Evolutionary conservation across 768 basidiomycete genomes (phyloP).

Genomic region (Termitomyces sp.): DNA sequence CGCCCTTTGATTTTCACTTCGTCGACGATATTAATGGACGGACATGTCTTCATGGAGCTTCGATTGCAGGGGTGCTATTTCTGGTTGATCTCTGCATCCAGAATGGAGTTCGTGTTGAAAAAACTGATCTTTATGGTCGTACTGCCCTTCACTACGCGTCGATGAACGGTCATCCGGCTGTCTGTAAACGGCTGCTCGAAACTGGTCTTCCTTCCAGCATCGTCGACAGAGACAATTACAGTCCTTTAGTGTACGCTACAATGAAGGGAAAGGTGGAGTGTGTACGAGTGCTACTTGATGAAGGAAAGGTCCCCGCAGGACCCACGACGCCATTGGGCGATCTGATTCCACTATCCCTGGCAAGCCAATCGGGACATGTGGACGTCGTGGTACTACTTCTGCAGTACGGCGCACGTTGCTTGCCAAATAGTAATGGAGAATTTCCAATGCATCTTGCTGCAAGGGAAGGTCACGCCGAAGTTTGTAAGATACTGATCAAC

Average conservation of each 20-base stretch:
- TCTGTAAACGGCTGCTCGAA: constrained; percentile 74
- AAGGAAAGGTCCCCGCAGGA: constrained; percentile 62
- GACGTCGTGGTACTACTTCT: constrained; percentile 78
- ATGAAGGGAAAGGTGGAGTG: constrained; percentile 79
- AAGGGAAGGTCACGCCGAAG: constrained; percentile 82
- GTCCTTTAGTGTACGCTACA: constrained; percentile 90
- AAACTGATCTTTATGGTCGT: constrained; percentile 86
- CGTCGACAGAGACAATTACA: constrained; percentile 91
- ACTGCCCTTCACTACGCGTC: constrained; percentile 94
- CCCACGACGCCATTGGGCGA: constrained; percentile 56
- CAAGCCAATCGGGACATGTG: constrained; percentile 85
- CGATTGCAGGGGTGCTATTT: constrained; percentile 74
- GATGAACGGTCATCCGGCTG: constrained; percentile 79
- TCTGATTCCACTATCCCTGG: constrained; percentile 83
- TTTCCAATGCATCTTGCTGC: constrained; percentile 96
- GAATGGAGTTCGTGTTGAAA: constrained; percentile 64
- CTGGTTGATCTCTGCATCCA: constrained; percentile 80
- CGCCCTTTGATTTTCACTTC: constrained; percentile 84
- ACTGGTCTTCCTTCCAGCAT: constrained; percentile 60
- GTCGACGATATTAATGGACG: constrained; percentile 97
- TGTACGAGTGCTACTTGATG: constrained; percentile 74
- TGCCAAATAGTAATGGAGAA: constrained; percentile 93
- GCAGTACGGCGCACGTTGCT: constrained; percentile 66
- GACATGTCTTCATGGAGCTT: constrained; percentile 90
- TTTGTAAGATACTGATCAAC: constrained; percentile 71